These are phyloP conservation scores for Fusarium phyllophilum DNA, from an alignment of 2,329 filamentous ascomycete genomes.

Conservation along the genomic window DNA sequence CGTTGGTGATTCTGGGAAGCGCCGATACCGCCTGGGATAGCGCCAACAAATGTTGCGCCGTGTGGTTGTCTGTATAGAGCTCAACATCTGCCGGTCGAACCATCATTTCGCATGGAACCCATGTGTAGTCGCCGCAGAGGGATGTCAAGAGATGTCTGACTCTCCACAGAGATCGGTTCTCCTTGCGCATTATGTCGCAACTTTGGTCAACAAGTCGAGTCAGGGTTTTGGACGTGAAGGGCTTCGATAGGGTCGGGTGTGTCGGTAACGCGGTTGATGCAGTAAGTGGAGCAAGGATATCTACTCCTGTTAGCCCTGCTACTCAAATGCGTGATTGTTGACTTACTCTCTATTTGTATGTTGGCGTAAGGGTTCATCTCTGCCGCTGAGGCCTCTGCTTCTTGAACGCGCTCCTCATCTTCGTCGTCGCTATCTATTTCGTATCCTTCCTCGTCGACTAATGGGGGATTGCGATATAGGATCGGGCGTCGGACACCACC, in stretches of 20 bases:
- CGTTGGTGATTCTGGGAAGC: constrained; percentile 38
- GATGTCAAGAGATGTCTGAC: constrained; percentile 79
- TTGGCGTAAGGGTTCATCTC: constrained; percentile 80
- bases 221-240: constrained; percentile 79
- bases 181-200: constrained; percentile 76
- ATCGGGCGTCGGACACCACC: constrained; percentile 78
- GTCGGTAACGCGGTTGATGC: constrained; percentile 77
- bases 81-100: constrained; percentile 65
- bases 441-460: constrained; percentile 82
- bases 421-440: constrained; percentile 79
- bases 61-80: constrained; percentile 62
- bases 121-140: constrained; percentile 78
- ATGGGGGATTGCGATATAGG: constrained; percentile 76
- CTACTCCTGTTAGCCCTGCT: constrained; percentile 56
- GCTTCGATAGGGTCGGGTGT: constrained; percentile 78
- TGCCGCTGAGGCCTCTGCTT: constrained; percentile 70
- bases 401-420: constrained; percentile 70
- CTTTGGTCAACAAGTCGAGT: constrained; percentile 76
- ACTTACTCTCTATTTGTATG: constrained; percentile 75
- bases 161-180: constrained; percentile 77
- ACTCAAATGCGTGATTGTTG: background rate
- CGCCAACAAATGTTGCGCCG: constrained; percentile 51
- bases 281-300: constrained; percentile 79
- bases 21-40: constrained; percentile 39
- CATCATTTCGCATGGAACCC: constrained; percentile 70